A percentile compares a stretch with the other conserved stretches of the same genome.
phyloP scores from a whole-genome alignment of 1,284 basidiomycete genomes.

The Takashimella koratensis region DNA sequence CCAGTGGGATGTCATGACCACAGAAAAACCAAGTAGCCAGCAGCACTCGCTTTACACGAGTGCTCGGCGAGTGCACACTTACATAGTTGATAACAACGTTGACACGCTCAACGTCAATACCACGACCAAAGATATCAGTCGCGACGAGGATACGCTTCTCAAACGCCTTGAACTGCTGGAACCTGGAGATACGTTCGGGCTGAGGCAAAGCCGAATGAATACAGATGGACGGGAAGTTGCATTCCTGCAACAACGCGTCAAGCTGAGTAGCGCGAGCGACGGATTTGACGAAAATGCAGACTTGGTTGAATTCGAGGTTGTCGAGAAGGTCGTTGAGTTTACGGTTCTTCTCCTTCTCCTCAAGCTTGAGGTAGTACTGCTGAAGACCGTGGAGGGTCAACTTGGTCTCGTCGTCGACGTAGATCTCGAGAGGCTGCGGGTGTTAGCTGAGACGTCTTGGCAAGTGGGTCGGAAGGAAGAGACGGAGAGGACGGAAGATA shows the following conservation, averaged over 20 bases:
- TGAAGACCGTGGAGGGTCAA: constrained; percentile 96
- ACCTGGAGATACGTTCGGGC: constrained; percentile 95
- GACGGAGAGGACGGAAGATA: no score
- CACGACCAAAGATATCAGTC: constrained; percentile 95
- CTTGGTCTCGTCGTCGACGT: constrained; percentile 99
- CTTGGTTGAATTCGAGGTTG: constrained; percentile 98
- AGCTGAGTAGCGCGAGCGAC: constrained; percentile 94
- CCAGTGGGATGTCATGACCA: no score
- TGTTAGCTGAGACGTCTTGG: constrained; percentile 3
- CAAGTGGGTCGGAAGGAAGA: no score
- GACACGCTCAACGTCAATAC: constrained; percentile 95
- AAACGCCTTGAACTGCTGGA: constrained; percentile 98
- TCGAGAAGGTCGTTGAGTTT: constrained; percentile 97
- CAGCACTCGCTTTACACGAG: neutral
- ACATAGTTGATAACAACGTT: constrained; percentile 91
- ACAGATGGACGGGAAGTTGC: constrained; percentile 97
- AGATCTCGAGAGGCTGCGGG: constrained; percentile 91
- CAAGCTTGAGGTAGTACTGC: constrained; percentile 96
- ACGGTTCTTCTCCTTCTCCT: constrained; percentile 93
- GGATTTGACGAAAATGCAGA: constrained; percentile 99
- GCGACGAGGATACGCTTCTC: constrained; percentile 99
- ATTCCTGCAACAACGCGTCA: constrained; percentile 92
- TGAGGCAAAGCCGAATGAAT: constrained; percentile 94
- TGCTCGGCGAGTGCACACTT: constrained; percentile 6
- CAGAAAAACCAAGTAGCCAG: constrained; percentile 21